Evolutionary conservation across 2,329 filamentous ascomycete genomes (phyloP).

Genomic region (Pyricularia grisea): DNA sequence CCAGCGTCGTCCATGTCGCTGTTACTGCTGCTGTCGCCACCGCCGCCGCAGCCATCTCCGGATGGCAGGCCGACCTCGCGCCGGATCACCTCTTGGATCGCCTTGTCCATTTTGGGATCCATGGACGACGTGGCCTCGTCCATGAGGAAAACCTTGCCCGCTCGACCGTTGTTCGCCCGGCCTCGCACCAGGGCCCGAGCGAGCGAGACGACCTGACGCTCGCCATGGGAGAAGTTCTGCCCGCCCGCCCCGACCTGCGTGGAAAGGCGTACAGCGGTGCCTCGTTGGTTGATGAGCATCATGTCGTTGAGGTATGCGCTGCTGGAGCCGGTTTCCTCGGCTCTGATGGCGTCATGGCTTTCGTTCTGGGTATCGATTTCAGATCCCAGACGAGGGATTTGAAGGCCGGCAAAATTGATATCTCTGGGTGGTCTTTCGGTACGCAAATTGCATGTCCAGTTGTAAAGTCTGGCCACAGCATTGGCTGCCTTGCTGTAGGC

Average conservation of each 20-base stretch:
- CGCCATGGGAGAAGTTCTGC: conserved; percentile 47
- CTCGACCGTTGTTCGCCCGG: conserved; percentile 7
- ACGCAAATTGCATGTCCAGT: neutral
- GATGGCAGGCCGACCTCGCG: conserved; percentile 26
- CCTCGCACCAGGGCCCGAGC: conserved; percentile 42
- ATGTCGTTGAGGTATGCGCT: neutral
- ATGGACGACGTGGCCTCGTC: conserved; percentile 53
- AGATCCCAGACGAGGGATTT: no score
- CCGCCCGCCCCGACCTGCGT: conserved; percentile 42
- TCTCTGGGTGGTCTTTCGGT: neutral
- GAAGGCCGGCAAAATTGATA: neutral
- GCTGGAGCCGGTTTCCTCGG: neutral
- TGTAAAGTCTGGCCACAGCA: neutral
- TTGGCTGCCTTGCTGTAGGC: neutral
- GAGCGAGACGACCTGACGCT: conserved; percentile 48
- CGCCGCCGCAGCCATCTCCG: neutral
- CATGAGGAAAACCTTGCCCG: conserved; percentile 44
- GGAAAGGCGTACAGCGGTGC: conserved; percentile 23
- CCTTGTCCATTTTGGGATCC: conserved; percentile 47
- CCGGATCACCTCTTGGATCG: conserved; percentile 43
- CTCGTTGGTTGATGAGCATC: neutral
- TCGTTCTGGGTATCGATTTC: neutral
- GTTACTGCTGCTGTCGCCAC: neutral
- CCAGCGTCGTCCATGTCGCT: neutral
- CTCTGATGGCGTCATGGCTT: neutral